phyloP scores from a whole-genome alignment of 2,329 filamentous ascomycete genomes.

The Anisogramma anomala region DNA sequence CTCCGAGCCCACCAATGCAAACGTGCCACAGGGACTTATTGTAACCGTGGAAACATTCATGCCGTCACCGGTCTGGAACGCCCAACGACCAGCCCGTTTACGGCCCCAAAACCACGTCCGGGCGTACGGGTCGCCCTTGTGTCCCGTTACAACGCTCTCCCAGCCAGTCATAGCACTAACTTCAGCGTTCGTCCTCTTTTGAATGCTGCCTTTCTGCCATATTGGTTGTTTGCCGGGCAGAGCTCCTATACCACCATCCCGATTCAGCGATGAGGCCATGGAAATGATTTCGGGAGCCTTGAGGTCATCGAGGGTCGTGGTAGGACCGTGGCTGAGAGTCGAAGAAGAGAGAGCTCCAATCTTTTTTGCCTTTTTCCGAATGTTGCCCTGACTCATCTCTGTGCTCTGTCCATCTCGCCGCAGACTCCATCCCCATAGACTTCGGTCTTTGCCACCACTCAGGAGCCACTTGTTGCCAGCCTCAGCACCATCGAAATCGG shows the following conservation, averaged over 20 bases:
- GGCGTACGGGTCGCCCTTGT: constrained; percentile 71
- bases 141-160: constrained; percentile 93
- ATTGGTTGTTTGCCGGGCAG: constrained; percentile 66
- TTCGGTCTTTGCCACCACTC: constrained; percentile 79
- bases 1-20: constrained; percentile 78
- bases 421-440: constrained; percentile 92
- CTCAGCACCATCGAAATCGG: constrained; percentile 81
- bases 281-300: constrained; percentile 88
- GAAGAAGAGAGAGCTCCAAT: constrained; percentile 55
- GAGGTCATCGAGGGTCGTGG: constrained; percentile 57
- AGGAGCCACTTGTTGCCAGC: constrained; percentile 87
- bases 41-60: constrained; percentile 77
- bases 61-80: constrained; percentile 74
- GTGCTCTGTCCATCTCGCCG: constrained; percentile 87
- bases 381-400: constrained; percentile 82
- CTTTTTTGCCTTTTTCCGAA: constrained; percentile 84
- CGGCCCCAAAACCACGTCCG: constrained; percentile 98
- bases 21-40: constrained; percentile 85
- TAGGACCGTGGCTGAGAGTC: constrained; percentile 46
- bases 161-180: constrained; percentile 74
- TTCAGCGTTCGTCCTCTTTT: constrained; percentile 56
- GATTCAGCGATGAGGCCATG: constrained; percentile 82
- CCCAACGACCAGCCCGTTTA: constrained; percentile 86
- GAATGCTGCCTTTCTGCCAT: constrained; percentile 67
- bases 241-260: constrained; percentile 86